Evolutionary conservation across 2,329 filamentous ascomycete species (phyloP), one percentile per base, ranked within the genome.

Genomic region (Fusarium ramigenum): DNA sequence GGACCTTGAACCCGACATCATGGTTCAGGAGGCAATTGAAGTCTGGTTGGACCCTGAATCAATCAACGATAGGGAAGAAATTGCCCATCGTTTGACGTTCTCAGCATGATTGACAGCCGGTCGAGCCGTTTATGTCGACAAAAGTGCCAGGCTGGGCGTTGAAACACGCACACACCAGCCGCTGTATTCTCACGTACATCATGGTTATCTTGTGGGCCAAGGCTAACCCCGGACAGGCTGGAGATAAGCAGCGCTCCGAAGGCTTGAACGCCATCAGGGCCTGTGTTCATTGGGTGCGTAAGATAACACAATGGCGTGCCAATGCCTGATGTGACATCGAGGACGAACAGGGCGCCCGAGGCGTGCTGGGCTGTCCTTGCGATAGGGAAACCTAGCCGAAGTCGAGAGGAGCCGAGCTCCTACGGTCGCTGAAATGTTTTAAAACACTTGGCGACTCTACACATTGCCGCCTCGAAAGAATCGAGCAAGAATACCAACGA

Each of bases 171-270:
- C 71, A 28, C 4, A 39, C 37, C n/a, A 53, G 46, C 5, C 14
- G 34, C 8, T 4, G 16, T 32, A 74, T 66, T 71, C n/a, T 46
- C 57, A 74, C 72, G 23, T n/a, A 21, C 28, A 50, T 12, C 54
- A 69, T 47, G 63, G 56, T 66, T 63, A 72, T 73, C 67, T 70
- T 61, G 54, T 66, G 60, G 66, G 43, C 67, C 74, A 72, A 75
- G 58, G 66, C 76, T 78, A 78, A 62, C 65, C 71, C 76, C 50
- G 65, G 74, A 74, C 58, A 73, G 73, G 71, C 62, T 74, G 75
- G 65, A 78, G 76, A 78, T 78, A 78, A 78, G 74, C 66, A 66
- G 63, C 42, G 49, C 58, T 53, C 63, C 63, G 61, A 61, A 72
- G 54, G 67, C 46, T 66, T 69, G 50, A 71, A 65, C 68, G 49